Base-by-base conservation (phyloP, 768 basidiomycete genomes). In the Lanmaoa pseudosensibilis region DNA sequence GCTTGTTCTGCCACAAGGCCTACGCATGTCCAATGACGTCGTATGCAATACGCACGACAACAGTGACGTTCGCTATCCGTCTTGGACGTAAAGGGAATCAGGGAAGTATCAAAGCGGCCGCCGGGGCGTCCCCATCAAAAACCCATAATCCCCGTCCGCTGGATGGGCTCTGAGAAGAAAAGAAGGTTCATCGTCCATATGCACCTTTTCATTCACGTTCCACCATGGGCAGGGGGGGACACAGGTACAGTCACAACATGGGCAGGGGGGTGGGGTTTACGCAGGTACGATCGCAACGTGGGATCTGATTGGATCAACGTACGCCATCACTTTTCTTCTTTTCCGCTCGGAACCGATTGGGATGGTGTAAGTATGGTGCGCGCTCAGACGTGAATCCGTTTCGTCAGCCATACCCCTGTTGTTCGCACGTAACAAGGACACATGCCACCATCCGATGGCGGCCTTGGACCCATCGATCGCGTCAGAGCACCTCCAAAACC, bases 21-120 rank as follows among this genome's bases (percentile, higher is more conserved):
- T 32, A 40, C 39, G 65, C 66, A 45, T 69, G 66, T 49, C 39
- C 18, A 16, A 54, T 69, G 59, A 68, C 67, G 65, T 64, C 25
- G 57, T 45, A 43, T 43, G 41, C 44, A 46, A 36, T 50, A 55
- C 40, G 34, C 63, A 58, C 36, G 25, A 52, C 52, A 18, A 55
- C 32, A 32, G 46, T 48, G 43, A 32, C 36, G 36, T 56, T 54
- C 27, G 33, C 47, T 37, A 50, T 45, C 30, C 44, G n/a, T 39
- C 38, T 23, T 50, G 58, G 58, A 69, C 67, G 67, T 69, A 67
- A 67, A 54, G 25, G 48, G 27, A 51, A 56, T 41, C 48, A 58
- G 41, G 48, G 44, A 55, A 63, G 47, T 33, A 33, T 9, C 50
- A 37, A 51, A 38, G 1, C 36, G 60, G 51, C 52, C 57, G 32